Evolutionary conservation across 2,329 filamentous ascomycete genomes (phyloP).

Genomic region (Trichoderma asperellum): DNA sequence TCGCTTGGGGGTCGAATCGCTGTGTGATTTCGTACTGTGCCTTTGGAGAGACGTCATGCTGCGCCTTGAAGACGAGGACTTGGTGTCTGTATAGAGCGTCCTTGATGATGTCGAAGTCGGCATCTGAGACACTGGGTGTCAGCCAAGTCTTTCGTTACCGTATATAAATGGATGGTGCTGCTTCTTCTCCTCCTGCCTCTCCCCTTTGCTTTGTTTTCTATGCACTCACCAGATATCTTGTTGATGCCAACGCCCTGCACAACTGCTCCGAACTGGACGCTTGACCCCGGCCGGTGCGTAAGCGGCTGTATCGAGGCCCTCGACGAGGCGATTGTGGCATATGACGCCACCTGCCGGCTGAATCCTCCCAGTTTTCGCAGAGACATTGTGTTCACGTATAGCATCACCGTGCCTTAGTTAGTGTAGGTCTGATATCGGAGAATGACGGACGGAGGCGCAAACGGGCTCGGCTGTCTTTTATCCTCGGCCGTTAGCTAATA

Average conservation of each 20-base stretch:
- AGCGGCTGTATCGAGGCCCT: constrained; percentile 26
- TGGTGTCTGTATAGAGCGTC: constrained; percentile 69
- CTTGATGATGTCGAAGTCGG: constrained; percentile 66
- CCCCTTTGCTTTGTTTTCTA: neutral
- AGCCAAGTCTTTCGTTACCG: neutral
- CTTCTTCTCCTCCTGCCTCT: constrained; percentile 33
- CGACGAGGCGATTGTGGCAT: constrained; percentile 25
- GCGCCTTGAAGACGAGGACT: constrained; percentile 72
- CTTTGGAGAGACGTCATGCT: constrained; percentile 65
- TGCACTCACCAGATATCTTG: constrained; percentile 60
- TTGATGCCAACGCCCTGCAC: constrained; percentile 64
- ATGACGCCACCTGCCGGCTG: constrained; percentile 24
- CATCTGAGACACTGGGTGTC: constrained; percentile 49
- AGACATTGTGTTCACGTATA: constrained; percentile 5
- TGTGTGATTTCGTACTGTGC: constrained; percentile 76
- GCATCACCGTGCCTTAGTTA: neutral
- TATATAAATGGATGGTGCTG: neutral
- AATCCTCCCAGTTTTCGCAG: neutral
- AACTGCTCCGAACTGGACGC: constrained; percentile 63
- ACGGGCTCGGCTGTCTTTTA: neutral
- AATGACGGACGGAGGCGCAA: neutral
- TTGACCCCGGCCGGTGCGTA: constrained; percentile 37
- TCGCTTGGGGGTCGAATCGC: constrained; percentile 69
- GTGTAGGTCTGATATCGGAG: neutral
- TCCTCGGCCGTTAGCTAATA: constrained; percentile 4